Evolutionary conservation across 2,329 filamentous ascomycete genomes (phyloP).

Genomic region (Diaporthe citriasiana): DNA sequence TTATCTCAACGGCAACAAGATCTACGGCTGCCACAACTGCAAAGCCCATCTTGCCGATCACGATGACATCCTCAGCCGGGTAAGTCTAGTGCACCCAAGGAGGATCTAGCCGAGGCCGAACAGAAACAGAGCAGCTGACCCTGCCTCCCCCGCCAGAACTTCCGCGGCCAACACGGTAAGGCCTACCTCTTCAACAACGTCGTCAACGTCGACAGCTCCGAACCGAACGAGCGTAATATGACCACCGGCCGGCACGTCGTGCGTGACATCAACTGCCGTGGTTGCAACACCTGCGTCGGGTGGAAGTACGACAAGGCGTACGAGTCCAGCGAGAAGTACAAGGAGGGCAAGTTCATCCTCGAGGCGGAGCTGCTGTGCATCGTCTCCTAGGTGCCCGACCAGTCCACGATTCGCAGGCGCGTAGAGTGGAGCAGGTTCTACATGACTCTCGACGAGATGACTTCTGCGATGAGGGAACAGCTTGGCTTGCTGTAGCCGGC

Average conservation of each 20-base stretch:
- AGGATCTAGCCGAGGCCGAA: background rate
- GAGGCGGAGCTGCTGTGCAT: slow-evolving; percentile 91
- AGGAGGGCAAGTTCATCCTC: slow-evolving; percentile 98
- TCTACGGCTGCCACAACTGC: slow-evolving; percentile 94
- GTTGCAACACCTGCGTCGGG: slow-evolving; percentile 93
- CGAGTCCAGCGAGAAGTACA: slow-evolving; percentile 94
- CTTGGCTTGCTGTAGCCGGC: slow-evolving; percentile 13
- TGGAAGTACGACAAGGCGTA: slow-evolving; percentile 99
- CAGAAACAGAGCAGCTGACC: background rate
- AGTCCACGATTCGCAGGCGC: slow-evolving; percentile 13
- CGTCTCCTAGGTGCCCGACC: slow-evolving; percentile 67
- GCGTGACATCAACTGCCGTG: slow-evolving; percentile 89
- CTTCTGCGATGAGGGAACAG: background rate
- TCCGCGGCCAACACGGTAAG: slow-evolving; percentile 97
- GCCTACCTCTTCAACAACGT: slow-evolving; percentile 96
- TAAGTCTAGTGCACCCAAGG: slow-evolving; percentile 61
- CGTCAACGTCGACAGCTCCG: slow-evolving; percentile 88
- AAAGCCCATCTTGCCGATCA: slow-evolving; percentile 96
- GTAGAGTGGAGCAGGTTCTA: background rate
- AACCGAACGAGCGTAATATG: slow-evolving; percentile 96
- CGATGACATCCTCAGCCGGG: slow-evolving; percentile 94
- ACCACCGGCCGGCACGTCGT: slow-evolving; percentile 96
- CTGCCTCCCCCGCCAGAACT: slow-evolving; percentile 75
- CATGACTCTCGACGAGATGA: background rate
- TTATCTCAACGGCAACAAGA: slow-evolving; percentile 87